These are phyloP conservation scores for Phellopilus nigrolimitatus DNA, from an alignment of 1,284 basidiomycete species.

Conservation along the genomic window DNA sequence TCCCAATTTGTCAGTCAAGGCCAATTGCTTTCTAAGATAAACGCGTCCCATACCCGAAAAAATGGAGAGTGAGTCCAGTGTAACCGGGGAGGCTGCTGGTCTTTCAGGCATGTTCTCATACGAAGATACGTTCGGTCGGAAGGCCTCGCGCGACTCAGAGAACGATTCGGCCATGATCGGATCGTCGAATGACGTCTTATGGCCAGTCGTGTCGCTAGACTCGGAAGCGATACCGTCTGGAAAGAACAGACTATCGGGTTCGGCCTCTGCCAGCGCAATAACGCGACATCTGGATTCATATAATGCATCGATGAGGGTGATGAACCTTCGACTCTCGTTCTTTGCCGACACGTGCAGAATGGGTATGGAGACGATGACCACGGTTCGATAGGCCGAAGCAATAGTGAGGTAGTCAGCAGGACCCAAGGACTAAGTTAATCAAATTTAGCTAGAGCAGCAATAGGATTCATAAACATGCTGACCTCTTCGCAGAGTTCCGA, in stretches of 20 bases:
- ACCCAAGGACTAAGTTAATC: constrained; percentile 44
- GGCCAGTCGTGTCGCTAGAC: constrained; percentile 19
- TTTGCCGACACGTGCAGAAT: constrained; percentile 53
- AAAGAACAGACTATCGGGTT: constrained; percentile 55
- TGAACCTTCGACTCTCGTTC: constrained; percentile 68
- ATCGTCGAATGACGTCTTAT: constrained; percentile 32
- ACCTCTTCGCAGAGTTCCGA: constrained; percentile 58
- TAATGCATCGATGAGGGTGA: constrained; percentile 68
- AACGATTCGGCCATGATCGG: constrained; percentile 59
- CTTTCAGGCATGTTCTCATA: constrained; percentile 46
- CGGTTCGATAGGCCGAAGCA: constrained; percentile 51
- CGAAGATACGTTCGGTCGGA: constrained; percentile 56
- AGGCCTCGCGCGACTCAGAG: constrained; percentile 50
- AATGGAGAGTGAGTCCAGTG: constrained; percentile 49
- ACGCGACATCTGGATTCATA: constrained; percentile 45
- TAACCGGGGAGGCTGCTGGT: constrained; percentile 27
- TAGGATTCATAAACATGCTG: constrained; percentile 14
- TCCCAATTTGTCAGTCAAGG: background rate
- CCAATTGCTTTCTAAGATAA: background rate
- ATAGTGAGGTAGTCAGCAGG: constrained; percentile 69
- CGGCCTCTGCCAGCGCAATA: constrained; percentile 43
- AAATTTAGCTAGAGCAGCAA: background rate
- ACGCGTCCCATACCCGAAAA: constrained; percentile 46
- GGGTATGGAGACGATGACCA: constrained; percentile 58
- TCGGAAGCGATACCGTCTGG: constrained; percentile 39